Base-by-base conservation (phyloP, 768 basidiomycete genomes). In the Leccinum barrowsii region DNA sequence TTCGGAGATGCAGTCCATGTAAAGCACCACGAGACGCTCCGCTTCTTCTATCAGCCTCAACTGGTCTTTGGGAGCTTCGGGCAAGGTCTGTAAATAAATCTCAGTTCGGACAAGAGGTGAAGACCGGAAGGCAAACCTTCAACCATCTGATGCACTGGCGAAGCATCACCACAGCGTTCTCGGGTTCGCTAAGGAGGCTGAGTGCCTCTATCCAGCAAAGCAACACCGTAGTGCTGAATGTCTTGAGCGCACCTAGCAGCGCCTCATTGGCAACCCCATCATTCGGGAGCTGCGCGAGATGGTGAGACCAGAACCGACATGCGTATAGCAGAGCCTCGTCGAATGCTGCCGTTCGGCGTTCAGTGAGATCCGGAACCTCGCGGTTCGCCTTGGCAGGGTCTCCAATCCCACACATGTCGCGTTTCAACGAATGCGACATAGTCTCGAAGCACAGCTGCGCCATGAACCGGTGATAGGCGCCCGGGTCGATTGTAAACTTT, bases 21-120 rank as follows among this genome's bases (percentile, higher is more conserved):
- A 59, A 24, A 68, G 61, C 15, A 65, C 56, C 5, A 68, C 58
- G 2, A 67, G 52, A n/a, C 56, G 66, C 7, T 65, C 66, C 2
- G 64, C 64, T 21, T 68, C 64, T 37, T 61, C 47, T 11, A 67
- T n/a, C 10, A 67, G 22, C 4, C 7, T 17, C 7, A 66, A 12
- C 1, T 17, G 22, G 10, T 65, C 57, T 21, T 30, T 21, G 2
- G 67, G 64, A 17, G 34, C 42, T 6, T 59, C 28, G 7, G 32
- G 50, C 19, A 65, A 37, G 1, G 64, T 50, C 64, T 62, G 26
- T 19, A 28, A 28, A 40, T 3, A 6, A 30, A 17, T 13, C 7
- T 62, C 8, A 59, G 57, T 17, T 17, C 8, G 8, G 22, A 32
- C 7, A 2, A 21, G 7, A 34, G 15, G 12, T 7, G 7, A 49